phyloP scores from a whole-genome alignment of 768 basidiomycete genomes.

The Pisolithus albus region DNA sequence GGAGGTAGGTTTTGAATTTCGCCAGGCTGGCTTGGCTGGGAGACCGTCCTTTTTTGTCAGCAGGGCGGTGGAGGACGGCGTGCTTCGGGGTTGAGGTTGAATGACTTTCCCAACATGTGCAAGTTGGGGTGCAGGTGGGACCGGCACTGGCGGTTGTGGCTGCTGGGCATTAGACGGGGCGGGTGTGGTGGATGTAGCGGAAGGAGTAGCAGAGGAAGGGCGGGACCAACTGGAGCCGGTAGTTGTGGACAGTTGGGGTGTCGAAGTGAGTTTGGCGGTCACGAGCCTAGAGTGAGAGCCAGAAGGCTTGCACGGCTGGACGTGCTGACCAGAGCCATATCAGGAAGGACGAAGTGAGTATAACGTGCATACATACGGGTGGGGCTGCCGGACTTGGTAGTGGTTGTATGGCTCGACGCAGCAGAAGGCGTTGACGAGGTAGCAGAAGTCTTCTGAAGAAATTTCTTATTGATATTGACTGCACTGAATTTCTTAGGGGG shows the following conservation, averaged over 20 bases:
- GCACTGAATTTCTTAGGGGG: constrained; percentile 83
- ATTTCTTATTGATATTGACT: constrained; percentile 94
- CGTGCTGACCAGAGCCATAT: constrained; percentile 40
- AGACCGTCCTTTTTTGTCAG: constrained; percentile 27
- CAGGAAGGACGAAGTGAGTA: constrained; percentile 10
- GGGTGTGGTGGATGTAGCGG: constrained; percentile 45
- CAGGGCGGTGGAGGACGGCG: constrained; percentile 25
- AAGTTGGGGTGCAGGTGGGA: constrained; percentile 40
- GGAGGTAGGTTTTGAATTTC: constrained; percentile 41
- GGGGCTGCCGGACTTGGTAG: constrained; percentile 45
- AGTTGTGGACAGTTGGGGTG: constrained; percentile 48
- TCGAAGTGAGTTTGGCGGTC: constrained; percentile 78
- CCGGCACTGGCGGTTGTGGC: constrained; percentile 37
- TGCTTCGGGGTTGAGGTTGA: constrained; percentile 50
- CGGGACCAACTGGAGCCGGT: constrained; percentile 72
- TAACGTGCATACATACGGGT: constrained; percentile 39
- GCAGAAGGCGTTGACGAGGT: constrained; percentile 43
- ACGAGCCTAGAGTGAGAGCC: constrained; percentile 73
- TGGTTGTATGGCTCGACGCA: constrained; percentile 33
- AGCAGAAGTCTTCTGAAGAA: constrained; percentile 81
- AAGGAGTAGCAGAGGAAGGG: constrained; percentile 65
- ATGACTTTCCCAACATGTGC: constrained; percentile 60
- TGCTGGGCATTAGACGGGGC: constrained; percentile 38
- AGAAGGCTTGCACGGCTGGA: constrained; percentile 48
- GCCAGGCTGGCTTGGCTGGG: constrained; percentile 63